A percentile compares a stretch with the other conserved stretches of the same genome.
Evolutionary conservation across 2,329 filamentous ascomycete species (phyloP).

Genomic region (Cladophialophora exuberans): DNA sequence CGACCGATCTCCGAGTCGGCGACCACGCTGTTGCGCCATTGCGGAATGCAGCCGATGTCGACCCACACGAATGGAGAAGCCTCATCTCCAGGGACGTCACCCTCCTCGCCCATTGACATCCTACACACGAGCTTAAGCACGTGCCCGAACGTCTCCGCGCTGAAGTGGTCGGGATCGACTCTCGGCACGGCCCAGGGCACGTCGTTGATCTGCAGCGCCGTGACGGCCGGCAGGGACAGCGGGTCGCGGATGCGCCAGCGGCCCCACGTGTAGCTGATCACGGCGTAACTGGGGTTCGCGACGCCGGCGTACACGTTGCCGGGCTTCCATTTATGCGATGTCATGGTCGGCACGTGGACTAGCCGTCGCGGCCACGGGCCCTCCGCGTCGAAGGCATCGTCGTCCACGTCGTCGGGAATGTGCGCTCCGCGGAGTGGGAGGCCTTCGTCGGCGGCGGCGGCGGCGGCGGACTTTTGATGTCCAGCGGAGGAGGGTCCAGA

Average conservation of each 20-base stretch:
- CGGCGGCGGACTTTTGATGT: no score
- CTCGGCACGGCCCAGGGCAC: background rate
- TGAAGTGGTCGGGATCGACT: background rate
- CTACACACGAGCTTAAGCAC: background rate
- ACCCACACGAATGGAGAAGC: background rate
- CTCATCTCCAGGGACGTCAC: no score
- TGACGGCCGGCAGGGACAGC: background rate
- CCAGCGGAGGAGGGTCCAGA: no score
- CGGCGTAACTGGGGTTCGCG: background rate
- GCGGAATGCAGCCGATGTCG: background rate
- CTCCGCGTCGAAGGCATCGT: background rate
- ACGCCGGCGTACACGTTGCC: background rate
- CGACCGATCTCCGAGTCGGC: background rate
- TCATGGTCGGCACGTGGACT: background rate
- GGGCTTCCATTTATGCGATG: background rate
- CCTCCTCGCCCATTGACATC: background rate
- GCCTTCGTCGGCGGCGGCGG: no score
- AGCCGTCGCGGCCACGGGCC: background rate
- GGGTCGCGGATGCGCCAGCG: background rate
- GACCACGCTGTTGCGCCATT: background rate
- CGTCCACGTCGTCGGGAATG: background rate
- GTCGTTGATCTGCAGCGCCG: background rate
- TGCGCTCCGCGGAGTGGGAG: no score
- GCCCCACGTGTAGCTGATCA: background rate
- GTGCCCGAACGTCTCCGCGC: background rate